phyloP scores from a whole-genome alignment of 176 grass and related monocot genomes.

The Carex myosuroides region DNA sequence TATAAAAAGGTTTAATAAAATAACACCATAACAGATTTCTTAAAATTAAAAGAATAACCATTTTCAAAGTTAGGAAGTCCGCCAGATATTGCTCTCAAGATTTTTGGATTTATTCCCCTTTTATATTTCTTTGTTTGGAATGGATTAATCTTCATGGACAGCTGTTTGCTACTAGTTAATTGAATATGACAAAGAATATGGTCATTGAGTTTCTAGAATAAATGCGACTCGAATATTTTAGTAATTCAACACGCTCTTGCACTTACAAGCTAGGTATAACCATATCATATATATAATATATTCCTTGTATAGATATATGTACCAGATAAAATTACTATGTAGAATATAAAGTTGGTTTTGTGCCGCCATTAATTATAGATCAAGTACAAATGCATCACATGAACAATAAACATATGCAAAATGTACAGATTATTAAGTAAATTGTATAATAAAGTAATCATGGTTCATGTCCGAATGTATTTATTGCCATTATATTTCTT shows the following conservation, averaged over 20 bases:
- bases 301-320: neutral
- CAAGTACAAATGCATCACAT: neutral
- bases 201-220: conserved; percentile 8
- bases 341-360: neutral
- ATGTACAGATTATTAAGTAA: no score
- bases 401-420: neutral
- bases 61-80: no score
- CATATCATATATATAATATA: neutral
- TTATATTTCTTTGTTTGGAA: neutral
- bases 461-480: no score
- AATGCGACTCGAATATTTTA: neutral
- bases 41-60: no score
- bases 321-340: neutral
- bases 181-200: neutral
- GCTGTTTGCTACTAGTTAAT: neutral
- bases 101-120: neutral
- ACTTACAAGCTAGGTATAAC: neutral
- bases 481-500: no score
- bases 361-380: neutral
- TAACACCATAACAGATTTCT: no score
- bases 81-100: neutral
- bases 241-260: neutral
- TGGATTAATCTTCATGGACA: neutral
- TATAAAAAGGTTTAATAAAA: no score
- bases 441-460: no score